phyloP scores from a whole-genome alignment of 148 eudicot species.

The Linanthus parryae region DNA sequence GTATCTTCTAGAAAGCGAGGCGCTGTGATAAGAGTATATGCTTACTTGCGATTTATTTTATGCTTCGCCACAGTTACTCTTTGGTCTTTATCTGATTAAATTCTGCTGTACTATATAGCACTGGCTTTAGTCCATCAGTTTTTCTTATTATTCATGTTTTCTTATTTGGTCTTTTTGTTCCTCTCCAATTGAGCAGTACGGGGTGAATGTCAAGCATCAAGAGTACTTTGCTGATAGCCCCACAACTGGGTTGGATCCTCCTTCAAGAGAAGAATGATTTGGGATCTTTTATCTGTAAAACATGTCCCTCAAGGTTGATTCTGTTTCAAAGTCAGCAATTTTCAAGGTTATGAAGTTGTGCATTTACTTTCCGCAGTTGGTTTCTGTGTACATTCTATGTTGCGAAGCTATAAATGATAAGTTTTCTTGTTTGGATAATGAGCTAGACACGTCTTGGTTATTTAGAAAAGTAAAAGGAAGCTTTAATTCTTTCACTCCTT shows the following conservation, averaged over 20 bases:
- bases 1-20: too few relatives aligned
- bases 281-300: not conserved
- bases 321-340: not conserved
- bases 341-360: not conserved
- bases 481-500: not conserved
- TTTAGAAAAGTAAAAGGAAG: not conserved
- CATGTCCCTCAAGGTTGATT: not conserved
- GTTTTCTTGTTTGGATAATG: not conserved
- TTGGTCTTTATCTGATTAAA: too few relatives aligned
- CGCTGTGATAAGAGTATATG: too few relatives aligned
- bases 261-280: conserved; percentile 60
- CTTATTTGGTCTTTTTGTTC: not conserved
- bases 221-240: conserved; percentile 90
- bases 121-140: not conserved
- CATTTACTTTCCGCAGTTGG: not conserved
- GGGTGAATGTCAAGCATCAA: conserved; percentile 90
- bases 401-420: not conserved
- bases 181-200: conserved; percentile 44
- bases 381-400: not conserved
- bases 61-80: too few relatives aligned
- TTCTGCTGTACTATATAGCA: not conserved
- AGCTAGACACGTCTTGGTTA: not conserved
- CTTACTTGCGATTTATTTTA: too few relatives aligned
- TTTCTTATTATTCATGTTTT: not conserved
- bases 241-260: conserved; percentile 62